Conservation (phyloP, 2,329 filamentous ascomycete species). For the Nothopassalora personata region DNA sequence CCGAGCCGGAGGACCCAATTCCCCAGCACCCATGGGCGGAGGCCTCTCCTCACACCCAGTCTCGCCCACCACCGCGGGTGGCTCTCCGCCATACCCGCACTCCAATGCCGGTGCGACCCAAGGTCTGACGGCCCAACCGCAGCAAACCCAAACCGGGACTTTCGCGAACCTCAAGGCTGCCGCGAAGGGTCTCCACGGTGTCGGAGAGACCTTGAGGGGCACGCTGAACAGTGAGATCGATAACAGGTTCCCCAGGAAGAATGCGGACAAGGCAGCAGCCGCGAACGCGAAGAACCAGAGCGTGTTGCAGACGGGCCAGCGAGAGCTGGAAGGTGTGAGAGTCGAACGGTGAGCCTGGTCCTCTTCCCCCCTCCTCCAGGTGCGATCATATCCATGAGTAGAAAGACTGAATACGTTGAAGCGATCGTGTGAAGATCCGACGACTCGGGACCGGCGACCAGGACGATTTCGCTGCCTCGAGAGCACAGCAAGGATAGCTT, state of each 20-base stretch:
- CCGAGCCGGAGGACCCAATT: neutral
- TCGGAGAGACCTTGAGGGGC: constrained; percentile 31
- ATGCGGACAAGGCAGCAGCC: constrained; percentile 26
- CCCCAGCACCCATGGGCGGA: neutral
- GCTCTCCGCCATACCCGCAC: neutral
- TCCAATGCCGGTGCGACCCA: neutral
- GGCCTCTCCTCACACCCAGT: neutral
- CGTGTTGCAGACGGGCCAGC: constrained; percentile 22
- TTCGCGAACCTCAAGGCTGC: constrained; percentile 28
- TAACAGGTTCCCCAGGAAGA: constrained; percentile 22
- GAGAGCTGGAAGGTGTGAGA: constrained; percentile 23
- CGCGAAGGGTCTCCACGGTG: constrained; percentile 30
- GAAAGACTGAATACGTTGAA: neutral
- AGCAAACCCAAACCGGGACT: constrained; percentile 9
- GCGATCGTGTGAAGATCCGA: neutral
- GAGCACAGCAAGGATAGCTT: neutral
- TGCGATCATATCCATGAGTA: neutral
- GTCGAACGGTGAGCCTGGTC: neutral
- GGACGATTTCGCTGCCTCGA: neutral
- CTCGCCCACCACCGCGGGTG: neutral
- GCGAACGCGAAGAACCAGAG: constrained; percentile 27
- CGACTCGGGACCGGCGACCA: neutral
- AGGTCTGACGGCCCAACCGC: neutral
- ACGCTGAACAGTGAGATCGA: constrained; percentile 32
- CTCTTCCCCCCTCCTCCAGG: no score